phyloP scores from a whole-genome alignment of 192 early-diverging fungal genomes.

The Entomortierella beljakovae region DNA sequence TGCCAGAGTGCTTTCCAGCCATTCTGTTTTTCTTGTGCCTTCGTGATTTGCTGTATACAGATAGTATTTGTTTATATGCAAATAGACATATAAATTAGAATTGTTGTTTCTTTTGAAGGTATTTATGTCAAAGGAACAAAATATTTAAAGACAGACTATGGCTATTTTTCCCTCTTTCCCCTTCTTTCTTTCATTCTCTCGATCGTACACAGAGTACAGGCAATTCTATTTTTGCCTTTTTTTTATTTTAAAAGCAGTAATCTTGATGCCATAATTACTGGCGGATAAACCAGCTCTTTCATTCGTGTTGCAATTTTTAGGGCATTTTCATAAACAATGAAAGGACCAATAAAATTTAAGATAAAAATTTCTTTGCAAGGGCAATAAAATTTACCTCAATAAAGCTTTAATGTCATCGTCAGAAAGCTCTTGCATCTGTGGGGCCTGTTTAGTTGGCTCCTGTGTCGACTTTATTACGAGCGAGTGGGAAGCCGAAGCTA shows the following conservation, averaged over 20 bases:
- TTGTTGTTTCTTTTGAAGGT: not conserved
- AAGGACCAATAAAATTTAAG: not conserved
- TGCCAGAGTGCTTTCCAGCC: conserved; percentile 54
- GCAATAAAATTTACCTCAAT: conserved; percentile 40
- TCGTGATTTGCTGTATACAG: conserved; percentile 42
- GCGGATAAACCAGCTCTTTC: too few species aligned
- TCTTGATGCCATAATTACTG: too few species aligned
- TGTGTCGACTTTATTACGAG: conserved; percentile 28
- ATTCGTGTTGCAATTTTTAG: too few species aligned
- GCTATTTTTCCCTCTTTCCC: too few species aligned
- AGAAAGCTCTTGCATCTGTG: conserved; percentile 43
- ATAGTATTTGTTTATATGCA: conserved; percentile 11
- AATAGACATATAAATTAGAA: conserved; percentile 25
- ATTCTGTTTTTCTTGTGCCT: conserved; percentile 52
- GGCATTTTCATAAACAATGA: not conserved
- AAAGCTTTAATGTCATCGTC: conserved; percentile 53
- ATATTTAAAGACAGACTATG: too few species aligned
- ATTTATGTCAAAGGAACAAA: not conserved
- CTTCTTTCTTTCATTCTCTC: too few species aligned
- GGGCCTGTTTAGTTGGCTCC: conserved; percentile 23
- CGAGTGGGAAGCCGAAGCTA: conserved; percentile 27
- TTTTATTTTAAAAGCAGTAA: too few species aligned
- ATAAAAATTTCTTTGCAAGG: not conserved
- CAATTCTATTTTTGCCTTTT: too few species aligned
- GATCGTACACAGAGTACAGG: too few species aligned